Base-by-base conservation (phyloP, 805 yeast species). In the Nakazawaea holstii region DNA sequence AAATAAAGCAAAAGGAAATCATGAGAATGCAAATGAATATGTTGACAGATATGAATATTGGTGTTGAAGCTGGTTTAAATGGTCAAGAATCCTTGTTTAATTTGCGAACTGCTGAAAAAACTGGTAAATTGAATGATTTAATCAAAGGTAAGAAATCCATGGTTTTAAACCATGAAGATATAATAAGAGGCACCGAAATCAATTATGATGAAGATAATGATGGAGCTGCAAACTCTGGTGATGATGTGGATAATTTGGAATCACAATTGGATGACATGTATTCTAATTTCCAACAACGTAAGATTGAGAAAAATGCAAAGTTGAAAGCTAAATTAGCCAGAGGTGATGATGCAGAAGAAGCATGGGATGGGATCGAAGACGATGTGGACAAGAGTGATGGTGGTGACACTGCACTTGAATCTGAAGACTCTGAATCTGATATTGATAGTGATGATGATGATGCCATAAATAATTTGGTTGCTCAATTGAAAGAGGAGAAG, bases 11-110 rank as follows among this genome's bases (percentile, higher is more conserved):
- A 63, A 87, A 86, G 65, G 97, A 92, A 61, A 79, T 92, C 41
- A 73, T 77, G 42, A 80, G 98, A 70, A 84, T 89, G 87, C 97
- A 94, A 69, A 84, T 94, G 92, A 88, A 87, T 65, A 91, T 94
- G 96, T 72, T 87, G 49, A 87, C 97, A 6, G 96, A 95, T 59
- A 79, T 77, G 70, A 95, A 90, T 59, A 82, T 94, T 53, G 97
- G 98, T 76, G 73, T 88, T 46, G 99, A 94, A 62, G 96, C 97
- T 14, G 92, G 88, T 14, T 77, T 77, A 45, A 72, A 80, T 50
- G 96, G 94, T 33, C 74, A 84, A 47, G 91, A 86, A 50, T 77
- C 91, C 1, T 70, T 89, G 49, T 94, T 94, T 70, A 88, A 84
- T 59, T 73, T 94, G 62, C 84, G 81, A 59, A 68, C 77, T n/a